Conservation (phyloP, 176 grass and related monocot genomes). For the Microstegium vimineum region DNA sequence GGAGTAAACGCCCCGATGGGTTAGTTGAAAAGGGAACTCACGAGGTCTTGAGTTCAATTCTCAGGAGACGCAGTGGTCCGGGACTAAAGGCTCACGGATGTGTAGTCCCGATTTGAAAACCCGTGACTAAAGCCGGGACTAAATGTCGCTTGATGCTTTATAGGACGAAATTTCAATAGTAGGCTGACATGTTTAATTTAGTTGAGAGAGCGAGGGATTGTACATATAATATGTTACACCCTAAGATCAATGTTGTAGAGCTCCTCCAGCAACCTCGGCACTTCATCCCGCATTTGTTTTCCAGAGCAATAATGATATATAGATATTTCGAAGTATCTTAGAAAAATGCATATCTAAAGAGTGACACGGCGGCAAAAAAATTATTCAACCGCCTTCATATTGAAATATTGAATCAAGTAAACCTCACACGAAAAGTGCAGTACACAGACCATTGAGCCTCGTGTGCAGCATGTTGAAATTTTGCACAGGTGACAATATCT, state of each 20-base stretch:
- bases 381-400: neutral
- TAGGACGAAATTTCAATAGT: no score
- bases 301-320: neutral
- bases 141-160: no score
- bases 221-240: neutral
- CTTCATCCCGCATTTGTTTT: neutral
- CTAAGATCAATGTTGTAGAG: neutral
- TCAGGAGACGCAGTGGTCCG: no score
- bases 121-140: no score
- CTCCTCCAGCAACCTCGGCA: neutral
- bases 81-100: no score
- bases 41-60: no score
- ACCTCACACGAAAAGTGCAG: neutral
- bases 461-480: neutral
- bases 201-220: no score
- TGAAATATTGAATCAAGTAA: neutral
- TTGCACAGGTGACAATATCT: neutral
- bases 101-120: no score
- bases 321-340: neutral
- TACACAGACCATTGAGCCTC: neutral
- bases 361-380: neutral
- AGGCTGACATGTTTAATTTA: no score
- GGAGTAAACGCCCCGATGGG: no score
- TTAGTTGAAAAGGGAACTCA: no score
- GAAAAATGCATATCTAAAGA: neutral